phyloP scores from a whole-genome alignment of 1,284 basidiomycete species.

The Taiwanofungus camphoratus region DNA sequence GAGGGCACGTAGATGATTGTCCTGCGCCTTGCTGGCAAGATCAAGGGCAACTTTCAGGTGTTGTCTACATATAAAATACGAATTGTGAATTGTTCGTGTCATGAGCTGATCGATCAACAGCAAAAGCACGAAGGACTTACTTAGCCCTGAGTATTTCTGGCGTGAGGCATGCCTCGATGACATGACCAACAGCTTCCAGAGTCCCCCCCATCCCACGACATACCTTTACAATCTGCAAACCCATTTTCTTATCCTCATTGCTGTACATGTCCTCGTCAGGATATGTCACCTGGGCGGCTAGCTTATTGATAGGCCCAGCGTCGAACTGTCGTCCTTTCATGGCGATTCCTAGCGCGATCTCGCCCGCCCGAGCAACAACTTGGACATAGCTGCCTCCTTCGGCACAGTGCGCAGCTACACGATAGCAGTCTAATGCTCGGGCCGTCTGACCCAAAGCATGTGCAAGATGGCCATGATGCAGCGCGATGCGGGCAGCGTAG shows the following conservation, averaged over 20 bases:
- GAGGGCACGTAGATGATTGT: constrained; percentile 67
- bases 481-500: constrained; percentile 57
- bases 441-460: constrained; percentile 47
- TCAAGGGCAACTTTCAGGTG: constrained; percentile 56
- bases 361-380: constrained; percentile 53
- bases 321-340: constrained; percentile 17
- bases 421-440: constrained; percentile 56
- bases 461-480: constrained; percentile 66
- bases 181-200: constrained; percentile 47
- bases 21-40: constrained; percentile 48
- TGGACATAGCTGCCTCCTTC: constrained; percentile 47
- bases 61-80: constrained; percentile 38
- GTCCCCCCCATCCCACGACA: constrained; percentile 49
- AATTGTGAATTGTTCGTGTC: constrained; percentile 11
- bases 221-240: constrained; percentile 30
- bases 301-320: constrained; percentile 3
- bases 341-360: constrained; percentile 55
- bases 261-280: constrained; percentile 16
- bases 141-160: constrained; percentile 55
- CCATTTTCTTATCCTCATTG: constrained; percentile 22
- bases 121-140: constrained; percentile 31
- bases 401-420: constrained; percentile 45
- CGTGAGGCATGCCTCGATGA: constrained; percentile 48
- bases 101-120: too few species aligned
- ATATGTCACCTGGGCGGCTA: constrained; percentile 13